Evolutionary conservation across 2,329 filamentous ascomycete genomes (phyloP), one percentile per base, ranked within the genome.

Genomic region (Colletotrichum plurivorum): DNA sequence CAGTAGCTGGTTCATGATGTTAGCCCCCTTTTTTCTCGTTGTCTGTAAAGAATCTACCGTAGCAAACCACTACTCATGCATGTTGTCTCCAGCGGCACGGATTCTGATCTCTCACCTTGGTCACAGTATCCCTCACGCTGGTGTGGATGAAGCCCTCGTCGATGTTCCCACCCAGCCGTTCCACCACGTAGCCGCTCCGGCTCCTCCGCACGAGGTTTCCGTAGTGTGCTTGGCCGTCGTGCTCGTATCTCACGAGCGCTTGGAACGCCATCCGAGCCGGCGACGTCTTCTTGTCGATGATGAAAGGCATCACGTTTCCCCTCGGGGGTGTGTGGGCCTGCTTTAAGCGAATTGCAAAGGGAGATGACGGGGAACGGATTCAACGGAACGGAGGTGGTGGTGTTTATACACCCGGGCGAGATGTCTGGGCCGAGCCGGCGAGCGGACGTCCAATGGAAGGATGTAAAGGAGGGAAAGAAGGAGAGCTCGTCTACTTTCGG

Each of bases 131-230:
- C 7, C 59, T 62, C 20, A 62, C 4, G 16, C 45, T 54, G 9
- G 59, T 62, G 15, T 54, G 45, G 12, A 31, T 22, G 49, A 62
- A 54, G 7, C 59, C 59, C 9, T 46, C 36, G 12, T 62, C 59
- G 27, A 62, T 46, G 2, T 53, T 31, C 2, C 59, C 59, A 2
- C 25, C 49, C 4, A 62, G 41, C 4, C 59, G 36, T 20, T 62
- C 59, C 8, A 62, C 39, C 8, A 62, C 59, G 31, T 62, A 62
- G 8, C 59, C 59, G n/a, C 59, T 62, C 25, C 48, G 53, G 16
- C 59, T 62, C 22, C 39, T 62, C 10, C 59, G 59, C 39, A 62
- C 59, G 9, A 62, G 39, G 25, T 62, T 62, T 36, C 59, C 59
- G 39, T 62, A 46, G 27, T 41, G 31, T 16, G 36, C 22, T 15